Base-by-base conservation (phyloP, 306 rosid genomes). In the Malus orientalis region DNA sequence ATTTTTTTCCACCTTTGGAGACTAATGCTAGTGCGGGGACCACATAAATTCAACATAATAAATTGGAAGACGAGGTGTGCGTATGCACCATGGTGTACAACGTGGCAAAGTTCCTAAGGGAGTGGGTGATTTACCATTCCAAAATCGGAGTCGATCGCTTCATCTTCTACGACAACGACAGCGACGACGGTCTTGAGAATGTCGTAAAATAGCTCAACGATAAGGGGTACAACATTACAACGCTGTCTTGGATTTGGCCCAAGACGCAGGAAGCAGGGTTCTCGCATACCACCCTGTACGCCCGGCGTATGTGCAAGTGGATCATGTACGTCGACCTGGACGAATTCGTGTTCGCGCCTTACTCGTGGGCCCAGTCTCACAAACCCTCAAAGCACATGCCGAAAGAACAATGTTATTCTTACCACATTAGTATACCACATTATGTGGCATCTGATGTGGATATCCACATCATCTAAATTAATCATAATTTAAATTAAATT, bases 21-120 rank as follows among this genome's bases (percentile, higher is more conserved):
- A 13, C 18, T 62, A 20, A 2, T 15, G 4, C 67, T 25, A 25
- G 33, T 4, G 30, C 2, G 65, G 29, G 16, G 65, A 25, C 65
- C 65, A 60, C 65, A 4, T 9, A 23, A 60, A 23, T 27, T 45
- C 51, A 45, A 15, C 18, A 4, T 1, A 13, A 45, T 45, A 45
- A 45, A 4, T 45, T 45, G 51, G 16, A 45, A 32, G 33, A 32
- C 66, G 44, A 30, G 53, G 8, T 92, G 63, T 92, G 97, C n/a
- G 97, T 92, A 4, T 90, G 91, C 44, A 84, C 97, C 4, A 92
- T 92, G 97, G 96, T 92, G 23, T 85, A 87, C 83, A 89, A 90
- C 72, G 91, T 86, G 59, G 93, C 80, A 0, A 92, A 90, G 66
- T 79, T 88, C 69, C 45, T 92, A 51, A 74, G 75, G 13, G 97